Base-by-base conservation (phyloP, 129 eudicot species). In the Helichrysum umbraculigerum region DNA sequence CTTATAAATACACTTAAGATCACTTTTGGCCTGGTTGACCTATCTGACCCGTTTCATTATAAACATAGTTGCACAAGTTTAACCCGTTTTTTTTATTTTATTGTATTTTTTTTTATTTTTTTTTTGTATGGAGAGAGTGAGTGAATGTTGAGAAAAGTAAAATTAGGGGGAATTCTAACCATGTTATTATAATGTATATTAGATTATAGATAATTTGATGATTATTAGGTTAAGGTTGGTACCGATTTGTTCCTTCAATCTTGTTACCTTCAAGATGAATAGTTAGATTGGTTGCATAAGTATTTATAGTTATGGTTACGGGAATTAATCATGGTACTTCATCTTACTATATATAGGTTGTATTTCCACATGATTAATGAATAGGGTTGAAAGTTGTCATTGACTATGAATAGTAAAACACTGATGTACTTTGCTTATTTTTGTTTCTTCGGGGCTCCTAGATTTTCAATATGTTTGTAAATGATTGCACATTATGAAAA, bases 401-500 rank as follows among this genome's bases (percentile, higher is more conserved):
- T 21, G 28, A 68, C 72, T 68, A 22, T 68, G 33, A 39, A 30
- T 19, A 37, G 56, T 20, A 19, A 68, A 30, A 41, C 33, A 39
- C 56, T 20, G 56, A 39, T 68, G 32, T 21, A 21, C 57, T 41
- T 68, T 68, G 34, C 56, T 39, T 20, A 37, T 25, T 50, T 33
- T 70, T 29, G 25, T 69, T 50, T 52, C 74, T 70, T 70, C 28
- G 1, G 42, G 19, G 28, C 25, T 41, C 63, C 9, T 14, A 29
- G 17, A 6, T 41, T 69, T 70, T 15, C 58, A 22, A 25, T 17
- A 22, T 47, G 62, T 70, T 70, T 7, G 16, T 70, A 51, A 50
- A 47, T 47, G 14, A 70, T 29, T 16, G 62, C 42, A 47, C 74
- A 47, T 70, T 20, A 22, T 25, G 39, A 70, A 70, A 70, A 14